These are phyloP conservation scores for Aspergillus tanneri DNA, from an alignment of 2,329 filamentous ascomycete species.

Conservation along the genomic window DNA sequence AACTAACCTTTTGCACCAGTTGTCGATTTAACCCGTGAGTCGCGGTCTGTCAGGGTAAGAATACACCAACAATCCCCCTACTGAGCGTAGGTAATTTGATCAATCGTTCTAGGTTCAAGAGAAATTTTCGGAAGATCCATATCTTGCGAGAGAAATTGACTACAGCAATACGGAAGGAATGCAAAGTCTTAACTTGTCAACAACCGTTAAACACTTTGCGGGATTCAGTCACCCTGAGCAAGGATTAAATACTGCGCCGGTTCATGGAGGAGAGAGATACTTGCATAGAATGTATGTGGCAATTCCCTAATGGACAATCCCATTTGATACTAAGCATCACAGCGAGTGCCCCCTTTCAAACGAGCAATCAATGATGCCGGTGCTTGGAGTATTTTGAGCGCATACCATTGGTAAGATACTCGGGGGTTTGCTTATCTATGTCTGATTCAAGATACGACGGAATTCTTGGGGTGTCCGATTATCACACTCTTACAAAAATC, in stretches of 20 bases:
- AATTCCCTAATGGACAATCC: too few relatives aligned
- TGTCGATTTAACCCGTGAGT: conserved; percentile 68
- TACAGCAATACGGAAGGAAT: conserved; percentile 62
- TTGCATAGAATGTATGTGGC: conserved; percentile 54
- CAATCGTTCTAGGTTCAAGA: conserved; percentile 57
- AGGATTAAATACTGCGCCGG: conserved; percentile 66
- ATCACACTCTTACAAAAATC: conserved; percentile 66
- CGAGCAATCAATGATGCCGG: conserved; percentile 68
- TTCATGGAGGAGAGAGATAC: conserved; percentile 57
- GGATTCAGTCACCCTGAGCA: conserved; percentile 69
- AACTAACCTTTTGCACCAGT: conserved; percentile 73
- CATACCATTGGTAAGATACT: conserved; percentile 60
- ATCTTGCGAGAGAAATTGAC: conserved; percentile 66
- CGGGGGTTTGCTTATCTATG: background rate
- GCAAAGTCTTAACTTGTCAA: conserved; percentile 64
- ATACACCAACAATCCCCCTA: background rate
- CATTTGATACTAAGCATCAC: too few relatives aligned
- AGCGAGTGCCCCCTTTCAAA: conserved; percentile 62
- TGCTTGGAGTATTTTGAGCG: conserved; percentile 69
- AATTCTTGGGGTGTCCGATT: conserved; percentile 64
- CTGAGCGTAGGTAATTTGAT: background rate
- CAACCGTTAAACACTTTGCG: conserved; percentile 74
- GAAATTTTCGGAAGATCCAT: conserved; percentile 68
- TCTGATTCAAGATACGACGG: conserved; percentile 59
- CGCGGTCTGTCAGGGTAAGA: conserved; percentile 64